A percentile compares a stretch with the other conserved stretches of the same genome.
phyloP scores from a whole-genome alignment of 352 stramenopile species.

The Globisporangium parvum region DNA sequence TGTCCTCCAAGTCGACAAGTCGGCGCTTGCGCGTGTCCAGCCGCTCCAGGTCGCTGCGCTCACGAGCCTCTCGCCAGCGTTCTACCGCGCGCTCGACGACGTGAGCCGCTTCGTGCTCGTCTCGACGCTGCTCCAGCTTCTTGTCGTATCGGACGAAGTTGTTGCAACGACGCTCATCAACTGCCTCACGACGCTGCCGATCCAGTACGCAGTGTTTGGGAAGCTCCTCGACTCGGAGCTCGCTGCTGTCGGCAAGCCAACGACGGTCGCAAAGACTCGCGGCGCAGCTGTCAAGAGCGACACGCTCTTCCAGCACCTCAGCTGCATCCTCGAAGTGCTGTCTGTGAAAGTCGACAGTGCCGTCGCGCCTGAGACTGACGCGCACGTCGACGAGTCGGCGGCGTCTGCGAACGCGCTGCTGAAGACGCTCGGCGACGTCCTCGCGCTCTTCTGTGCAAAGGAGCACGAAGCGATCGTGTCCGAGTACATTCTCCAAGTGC shows the following conservation, averaged over 20 bases:
- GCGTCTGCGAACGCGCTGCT: constrained; percentile 34
- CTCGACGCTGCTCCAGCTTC: constrained; percentile 38
- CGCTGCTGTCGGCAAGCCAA: background rate
- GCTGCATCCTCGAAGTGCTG: constrained; percentile 74
- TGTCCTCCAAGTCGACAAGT: constrained; percentile 38
- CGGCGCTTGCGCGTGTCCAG: constrained; percentile 21
- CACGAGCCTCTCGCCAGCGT: constrained; percentile 24
- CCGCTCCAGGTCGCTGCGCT: constrained; percentile 42
- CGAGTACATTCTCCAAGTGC: constrained; percentile 76
- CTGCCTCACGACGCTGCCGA: constrained; percentile 42
- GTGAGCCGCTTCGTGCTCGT: constrained; percentile 44
- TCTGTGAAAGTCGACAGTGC: constrained; percentile 56
- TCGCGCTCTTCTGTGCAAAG: constrained; percentile 49
- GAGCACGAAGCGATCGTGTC: constrained; percentile 51
- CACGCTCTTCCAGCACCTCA: constrained; percentile 41
- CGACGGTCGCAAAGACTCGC: background rate
- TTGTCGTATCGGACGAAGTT: constrained; percentile 53
- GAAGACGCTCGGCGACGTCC: constrained; percentile 45
- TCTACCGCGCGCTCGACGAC: constrained; percentile 48
- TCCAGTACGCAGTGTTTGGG: constrained; percentile 50
- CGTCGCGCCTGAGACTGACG: constrained; percentile 1
- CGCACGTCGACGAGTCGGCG: constrained; percentile 20
- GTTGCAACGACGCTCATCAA: constrained; percentile 53
- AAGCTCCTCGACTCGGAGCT: constrained; percentile 45
- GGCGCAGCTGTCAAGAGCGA: background rate